phyloP scores from a whole-genome alignment of 2,329 filamentous ascomycete genomes.

The Clonostachys rosea region DNA sequence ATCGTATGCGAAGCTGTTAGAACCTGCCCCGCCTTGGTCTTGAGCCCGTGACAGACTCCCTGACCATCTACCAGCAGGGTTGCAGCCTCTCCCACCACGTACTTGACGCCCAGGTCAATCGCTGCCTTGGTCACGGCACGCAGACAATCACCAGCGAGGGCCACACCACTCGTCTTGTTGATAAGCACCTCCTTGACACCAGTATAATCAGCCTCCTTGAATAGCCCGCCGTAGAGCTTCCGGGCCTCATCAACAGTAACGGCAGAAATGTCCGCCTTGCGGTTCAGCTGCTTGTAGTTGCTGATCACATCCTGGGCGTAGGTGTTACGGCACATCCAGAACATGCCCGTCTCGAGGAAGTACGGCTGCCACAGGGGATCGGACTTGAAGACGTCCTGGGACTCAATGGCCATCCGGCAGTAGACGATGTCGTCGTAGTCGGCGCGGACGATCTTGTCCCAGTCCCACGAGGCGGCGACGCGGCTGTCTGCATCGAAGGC shows the following conservation, averaged over 20 bases:
- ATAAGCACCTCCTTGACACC: constrained; percentile 55
- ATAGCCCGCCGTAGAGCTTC: constrained; percentile 52
- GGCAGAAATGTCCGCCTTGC: constrained; percentile 31
- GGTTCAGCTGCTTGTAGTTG: constrained; percentile 43
- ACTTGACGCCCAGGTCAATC: constrained; percentile 53
- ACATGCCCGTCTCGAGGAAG: constrained; percentile 57
- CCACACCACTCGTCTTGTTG: constrained; percentile 60
- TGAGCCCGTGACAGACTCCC: constrained; percentile 42
- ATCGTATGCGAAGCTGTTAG: constrained; percentile 46
- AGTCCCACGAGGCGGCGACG: constrained; percentile 64
- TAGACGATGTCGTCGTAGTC: constrained; percentile 65
- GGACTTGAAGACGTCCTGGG: constrained; percentile 55
- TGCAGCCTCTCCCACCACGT: constrained; percentile 46
- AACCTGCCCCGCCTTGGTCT: constrained; percentile 33
- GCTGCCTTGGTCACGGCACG: constrained; percentile 46
- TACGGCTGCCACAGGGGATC: constrained; percentile 51
- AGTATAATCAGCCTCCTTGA: constrained; percentile 54
- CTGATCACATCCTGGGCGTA: constrained; percentile 45
- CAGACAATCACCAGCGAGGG: constrained; percentile 53
- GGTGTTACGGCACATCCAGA: constrained; percentile 47
- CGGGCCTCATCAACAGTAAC: constrained; percentile 37
- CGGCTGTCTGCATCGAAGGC: constrained; percentile 39
- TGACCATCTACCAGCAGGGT: constrained; percentile 34
- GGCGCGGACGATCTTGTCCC: constrained; percentile 68
- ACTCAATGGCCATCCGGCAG: constrained; percentile 59